Percentiles rank a stretch among this genome's conserved stretches.
These are phyloP conservation scores for Lathyrus tuberosus DNA, from an alignment of 306 rosid species.

Conservation along the genomic window DNA sequence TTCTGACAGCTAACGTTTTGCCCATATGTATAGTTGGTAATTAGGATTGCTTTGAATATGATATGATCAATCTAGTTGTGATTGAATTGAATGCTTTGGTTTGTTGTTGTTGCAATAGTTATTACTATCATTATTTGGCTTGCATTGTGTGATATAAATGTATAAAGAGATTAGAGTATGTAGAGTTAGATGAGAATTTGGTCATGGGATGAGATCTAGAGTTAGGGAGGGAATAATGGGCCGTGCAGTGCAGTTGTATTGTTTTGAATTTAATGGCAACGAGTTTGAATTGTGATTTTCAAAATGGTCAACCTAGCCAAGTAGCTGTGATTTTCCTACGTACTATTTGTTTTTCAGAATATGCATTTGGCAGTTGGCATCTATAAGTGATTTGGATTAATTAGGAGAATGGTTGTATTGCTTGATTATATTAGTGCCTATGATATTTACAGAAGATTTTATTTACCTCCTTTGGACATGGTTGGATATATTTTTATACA, in stretches of 20 bases:
- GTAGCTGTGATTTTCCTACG: not conserved
- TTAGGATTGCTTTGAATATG: too few species aligned
- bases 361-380: not conserved
- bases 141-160: not conserved
- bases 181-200: not conserved
- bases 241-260: not conserved
- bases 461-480: conserved; percentile 9
- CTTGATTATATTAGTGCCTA: conserved; percentile 1
- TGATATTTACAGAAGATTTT: not conserved
- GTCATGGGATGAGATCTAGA: not conserved
- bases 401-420: not conserved
- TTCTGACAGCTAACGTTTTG: not conserved
- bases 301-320: too few species aligned
- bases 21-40: too few species aligned
- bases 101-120: not conserved
- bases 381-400: not conserved
- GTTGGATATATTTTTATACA: conserved; percentile 14
- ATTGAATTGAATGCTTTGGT: not conserved
- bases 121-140: not conserved
- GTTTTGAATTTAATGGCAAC: not conserved
- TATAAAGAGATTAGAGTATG: not conserved
- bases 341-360: not conserved
- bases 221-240: not conserved
- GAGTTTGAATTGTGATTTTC: conserved; percentile 28
- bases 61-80: not conserved